phyloP scores from a whole-genome alignment of 345 rosid genomes.

The Limnanthes douglasii region DNA sequence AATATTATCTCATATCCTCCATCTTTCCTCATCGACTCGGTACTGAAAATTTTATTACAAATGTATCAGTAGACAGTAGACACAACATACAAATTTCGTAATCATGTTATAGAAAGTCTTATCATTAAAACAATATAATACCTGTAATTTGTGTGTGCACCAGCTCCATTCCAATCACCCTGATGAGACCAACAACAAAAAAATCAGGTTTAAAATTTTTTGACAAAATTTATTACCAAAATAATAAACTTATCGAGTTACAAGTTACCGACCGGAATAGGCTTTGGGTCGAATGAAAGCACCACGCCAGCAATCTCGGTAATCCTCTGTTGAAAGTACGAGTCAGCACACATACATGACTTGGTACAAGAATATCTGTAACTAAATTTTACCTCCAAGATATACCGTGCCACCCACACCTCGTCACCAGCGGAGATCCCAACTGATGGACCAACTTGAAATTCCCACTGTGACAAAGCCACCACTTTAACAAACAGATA shows the following conservation, averaged over 20 bases:
- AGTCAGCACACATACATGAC: not conserved
- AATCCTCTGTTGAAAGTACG: slow-evolving; percentile 34
- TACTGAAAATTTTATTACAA: too few species aligned
- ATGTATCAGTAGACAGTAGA: too few species aligned
- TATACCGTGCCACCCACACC: slow-evolving; percentile 66
- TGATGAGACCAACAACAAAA: not conserved
- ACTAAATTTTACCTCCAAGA: slow-evolving; percentile 46
- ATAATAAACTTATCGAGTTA: too few species aligned
- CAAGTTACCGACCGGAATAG: slow-evolving; percentile 31
- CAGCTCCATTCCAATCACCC: slow-evolving; percentile 98
- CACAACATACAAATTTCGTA: too few species aligned
- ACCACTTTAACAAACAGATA: not conserved
- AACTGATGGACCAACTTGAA: slow-evolving; percentile 65
- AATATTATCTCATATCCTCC: slow-evolving; percentile 51
- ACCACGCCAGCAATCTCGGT: slow-evolving; percentile 66
- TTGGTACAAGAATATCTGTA: not conserved
- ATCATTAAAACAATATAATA: slow-evolving; percentile 1
- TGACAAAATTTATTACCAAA: not conserved
- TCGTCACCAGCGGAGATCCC: slow-evolving; percentile 73
- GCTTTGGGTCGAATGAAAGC: slow-evolving; percentile 79
- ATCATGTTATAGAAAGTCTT: not conserved
- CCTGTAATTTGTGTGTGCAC: slow-evolving; percentile 94
- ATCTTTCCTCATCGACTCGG: slow-evolving; percentile 70
- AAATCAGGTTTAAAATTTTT: not conserved
- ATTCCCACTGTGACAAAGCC: slow-evolving; percentile 52